Base-by-base conservation (phyloP, 768 basidiomycete species). In the Mycena rosella region DNA sequence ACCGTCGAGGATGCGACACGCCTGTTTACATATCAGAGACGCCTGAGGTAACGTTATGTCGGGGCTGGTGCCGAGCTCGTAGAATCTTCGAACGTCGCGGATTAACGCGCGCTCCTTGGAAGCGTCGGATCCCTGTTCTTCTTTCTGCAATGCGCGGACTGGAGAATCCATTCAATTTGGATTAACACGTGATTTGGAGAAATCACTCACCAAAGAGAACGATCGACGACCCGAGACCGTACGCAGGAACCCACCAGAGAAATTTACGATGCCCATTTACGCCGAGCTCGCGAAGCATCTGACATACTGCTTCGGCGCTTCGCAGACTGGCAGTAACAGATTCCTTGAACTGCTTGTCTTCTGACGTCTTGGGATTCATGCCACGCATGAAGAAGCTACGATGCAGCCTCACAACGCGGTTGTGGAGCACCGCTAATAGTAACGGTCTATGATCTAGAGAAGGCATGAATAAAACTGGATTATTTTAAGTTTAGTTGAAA, bases 301-400 rank as follows among this genome's bases (percentile, higher is more conserved):
- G 60, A 10, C 60, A 62, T 0, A 62, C 60, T 3, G 60, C 60
- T 17, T 62, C 60, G 30, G 60, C 60, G 20, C 60, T 54, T 22
- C 60, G 27, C 2, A 62, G 24, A 36, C 51, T 62, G 4, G 52
- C 60, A 2, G 52, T 62, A 5, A 62, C 60, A 20, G 60, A 62
- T 17, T 54, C 60, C 29, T 53, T 53, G n/a, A 54, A 62, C 14
- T 62, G 60, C 36, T 62, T 62, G 52, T 62, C 60, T 9, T 62
- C 60, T 3, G 51, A 30, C 17, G 60, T 54, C 24, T 62, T 44
- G 2, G 60, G 60, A 53, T 62, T 62, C 60, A 62, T 62, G 9
- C 60, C 51, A 22, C 60, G 60, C 60, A 62, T 62, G 52, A 53
- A 62, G 40, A 62, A 62, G 6, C 51, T 53, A 34, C 60, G 60